Evolutionary conservation across 805 yeast genomes (phyloP).

Genomic region (Wickerhamiella lipophila): DNA sequence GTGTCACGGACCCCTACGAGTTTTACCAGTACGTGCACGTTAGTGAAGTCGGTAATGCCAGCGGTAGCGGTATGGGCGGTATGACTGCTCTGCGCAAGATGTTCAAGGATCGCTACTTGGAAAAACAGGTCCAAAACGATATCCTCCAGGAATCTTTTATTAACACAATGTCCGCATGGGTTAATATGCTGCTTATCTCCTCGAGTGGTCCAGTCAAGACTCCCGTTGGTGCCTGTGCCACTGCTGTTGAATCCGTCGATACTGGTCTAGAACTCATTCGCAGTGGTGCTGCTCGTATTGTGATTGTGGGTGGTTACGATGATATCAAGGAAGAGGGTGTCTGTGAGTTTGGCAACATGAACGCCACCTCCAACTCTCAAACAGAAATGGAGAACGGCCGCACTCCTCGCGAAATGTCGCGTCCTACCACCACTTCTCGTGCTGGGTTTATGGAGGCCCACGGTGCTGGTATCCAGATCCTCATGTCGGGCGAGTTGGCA

Average conservation of each 20-base stretch:
- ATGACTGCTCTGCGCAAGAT: constrained; percentile 91
- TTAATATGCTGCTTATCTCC: constrained; percentile 90
- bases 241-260: constrained; percentile 95
- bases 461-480: constrained; percentile 96
- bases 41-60: constrained; percentile 97
- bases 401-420: constrained; percentile 96
- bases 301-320: constrained; percentile 97
- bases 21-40: constrained; percentile 97
- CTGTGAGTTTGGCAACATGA: constrained; percentile 96
- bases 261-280: constrained; percentile 88
- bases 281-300: constrained; percentile 88
- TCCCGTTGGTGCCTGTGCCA: constrained; percentile 99
- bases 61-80: constrained; percentile 99
- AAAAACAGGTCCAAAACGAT: constrained; percentile 92
- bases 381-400: constrained; percentile 91
- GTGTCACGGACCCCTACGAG: constrained; percentile 97
- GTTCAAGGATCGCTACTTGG: constrained; percentile 91
- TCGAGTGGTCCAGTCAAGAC: constrained; percentile 99
- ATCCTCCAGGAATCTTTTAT: constrained; percentile 95
- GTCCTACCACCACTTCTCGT: constrained; percentile 94
- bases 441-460: constrained; percentile 99
- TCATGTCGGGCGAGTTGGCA: constrained; percentile 92
- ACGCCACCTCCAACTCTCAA: constrained; percentile 84
- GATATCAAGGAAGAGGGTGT: constrained; percentile 99
- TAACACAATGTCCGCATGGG: constrained; percentile 99